Percentiles rank a stretch among this genome's conserved stretches.
Conservation (phyloP, 2,329 filamentous ascomycete genomes). For the Ophiognomonia clavigignenti-juglandacearum region DNA sequence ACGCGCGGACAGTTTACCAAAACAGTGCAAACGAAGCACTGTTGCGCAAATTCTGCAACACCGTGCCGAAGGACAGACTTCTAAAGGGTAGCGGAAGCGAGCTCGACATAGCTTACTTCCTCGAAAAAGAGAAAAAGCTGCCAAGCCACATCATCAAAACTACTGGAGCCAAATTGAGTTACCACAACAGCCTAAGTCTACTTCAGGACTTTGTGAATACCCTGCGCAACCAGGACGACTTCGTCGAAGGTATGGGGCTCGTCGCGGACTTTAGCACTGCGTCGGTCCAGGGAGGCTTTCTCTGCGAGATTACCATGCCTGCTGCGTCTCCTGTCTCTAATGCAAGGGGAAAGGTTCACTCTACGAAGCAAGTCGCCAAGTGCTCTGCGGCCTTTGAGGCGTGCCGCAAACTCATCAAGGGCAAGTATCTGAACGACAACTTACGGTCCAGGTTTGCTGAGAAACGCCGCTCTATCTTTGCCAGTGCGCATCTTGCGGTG, state of each 20-base stretch:
- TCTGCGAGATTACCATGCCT: slow-evolving; percentile 77
- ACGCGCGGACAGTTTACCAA: slow-evolving; percentile 53
- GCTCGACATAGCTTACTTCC: slow-evolving; percentile 49
- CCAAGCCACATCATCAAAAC: slow-evolving; percentile 55
- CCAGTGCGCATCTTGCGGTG: slow-evolving; percentile 83
- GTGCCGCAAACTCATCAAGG: slow-evolving; percentile 64
- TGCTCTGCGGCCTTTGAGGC: slow-evolving; percentile 84
- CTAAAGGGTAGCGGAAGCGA: slow-evolving; percentile 57
- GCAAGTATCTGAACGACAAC: slow-evolving; percentile 65
- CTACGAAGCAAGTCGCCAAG: slow-evolving; percentile 74
- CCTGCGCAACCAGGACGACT: slow-evolving; percentile 45
- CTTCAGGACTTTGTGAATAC: slow-evolving; percentile 70
- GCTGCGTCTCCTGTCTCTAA: slow-evolving; percentile 66
- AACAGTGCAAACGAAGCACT: slow-evolving; percentile 55
- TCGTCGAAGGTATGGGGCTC: slow-evolving; percentile 19
- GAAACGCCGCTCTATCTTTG: slow-evolving; percentile 64
- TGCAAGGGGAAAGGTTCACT: slow-evolving; percentile 56
- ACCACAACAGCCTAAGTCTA: slow-evolving; percentile 65
- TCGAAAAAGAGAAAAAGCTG: slow-evolving; percentile 44
- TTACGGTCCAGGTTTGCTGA: slow-evolving; percentile 71
- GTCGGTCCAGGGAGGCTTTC: slow-evolving; percentile 52
- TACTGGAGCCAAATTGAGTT: slow-evolving; percentile 76
- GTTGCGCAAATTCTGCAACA: slow-evolving; percentile 71
- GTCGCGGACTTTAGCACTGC: slow-evolving; percentile 59
- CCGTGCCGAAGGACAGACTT: slow-evolving; percentile 69